Evolutionary conservation across 305 asterid genomes (phyloP), one percentile per base, ranked within the genome.

Genomic region (Fraxinus floribunda): DNA sequence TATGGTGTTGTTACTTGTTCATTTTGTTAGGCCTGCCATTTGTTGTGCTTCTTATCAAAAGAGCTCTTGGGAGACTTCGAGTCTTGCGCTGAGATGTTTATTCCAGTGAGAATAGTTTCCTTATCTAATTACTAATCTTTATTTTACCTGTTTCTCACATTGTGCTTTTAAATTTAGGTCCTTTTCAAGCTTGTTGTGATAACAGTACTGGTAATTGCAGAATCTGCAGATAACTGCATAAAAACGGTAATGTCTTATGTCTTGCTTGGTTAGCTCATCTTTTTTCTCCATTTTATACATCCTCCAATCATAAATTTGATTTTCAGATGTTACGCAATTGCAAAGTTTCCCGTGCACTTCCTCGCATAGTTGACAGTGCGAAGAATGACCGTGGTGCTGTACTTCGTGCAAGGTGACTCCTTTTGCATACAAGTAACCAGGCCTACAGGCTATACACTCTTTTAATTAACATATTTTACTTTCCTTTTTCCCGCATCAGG

Each of bases 101-200:
- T 96, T 88, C 98, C 99, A 88, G 99, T 96, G 89, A 92, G 98
- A 78, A 87, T 68, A 79, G 55, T 80, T 83, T 73, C 82, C 44
- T 22, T 26, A 36, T 78, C 41, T 71, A 74, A 77, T 80, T 86
- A 22, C 34, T 66, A 24, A 72, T 52, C n/a, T 81, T 70, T 79
- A 74, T 73, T 64, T 55, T 85, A 70, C 81, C 78, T 78, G 83
- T 76, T 83, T 83, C 93, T 90, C 90, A 89, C 88, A 30, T 79
- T 77, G 66, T 84, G 34, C 77, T 87, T 81, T 85, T 84, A 78
- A 77, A 80, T 82, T 78, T 94, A 97, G 99, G 98, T 91, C 78
- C 98, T 97, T 86, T 97, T 97, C 98, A 97, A 97, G 97, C 99
- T 97, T 89, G 99, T 97, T 79, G 99, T 97, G 89, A 97, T 97